Conservation (phyloP, 371 early-diverging fungal genomes). For the Rhizopus sp. region DNA sequence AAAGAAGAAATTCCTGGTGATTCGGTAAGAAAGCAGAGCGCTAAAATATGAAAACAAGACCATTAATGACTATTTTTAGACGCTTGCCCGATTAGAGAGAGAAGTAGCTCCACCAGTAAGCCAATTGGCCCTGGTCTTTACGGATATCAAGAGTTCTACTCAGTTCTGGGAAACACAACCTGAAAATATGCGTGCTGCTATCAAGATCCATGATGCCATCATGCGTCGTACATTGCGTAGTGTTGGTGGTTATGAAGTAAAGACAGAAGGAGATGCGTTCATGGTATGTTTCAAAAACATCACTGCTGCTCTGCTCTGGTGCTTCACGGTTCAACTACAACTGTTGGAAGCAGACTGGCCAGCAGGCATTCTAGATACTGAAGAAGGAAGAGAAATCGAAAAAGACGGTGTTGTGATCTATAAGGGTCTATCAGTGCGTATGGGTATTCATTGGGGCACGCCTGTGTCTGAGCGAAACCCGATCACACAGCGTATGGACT, state of each 20-base stretch:
- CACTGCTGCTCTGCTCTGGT: slow-evolving; percentile 87
- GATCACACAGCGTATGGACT: slow-evolving; percentile 93
- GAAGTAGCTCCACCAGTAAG: slow-evolving; percentile 89
- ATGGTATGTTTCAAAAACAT: slow-evolving; percentile 93
- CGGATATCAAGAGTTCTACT: slow-evolving; percentile 95
- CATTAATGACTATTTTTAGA: slow-evolving; percentile 17
- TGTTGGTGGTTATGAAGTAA: slow-evolving; percentile 96
- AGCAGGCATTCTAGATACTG: slow-evolving; percentile 79
- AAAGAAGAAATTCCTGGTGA: slow-evolving; percentile 57
- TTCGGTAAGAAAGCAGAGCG: slow-evolving; percentile 30
- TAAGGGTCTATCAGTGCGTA: slow-evolving; percentile 88
- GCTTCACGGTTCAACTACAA: slow-evolving; percentile 85
- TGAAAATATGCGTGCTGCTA: slow-evolving; percentile 86
- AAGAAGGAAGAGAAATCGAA: slow-evolving; percentile 79
- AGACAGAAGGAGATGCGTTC: slow-evolving; percentile 97
- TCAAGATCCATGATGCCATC: slow-evolving; percentile 85
- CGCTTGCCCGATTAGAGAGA: slow-evolving; percentile 68
- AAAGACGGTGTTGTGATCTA: slow-evolving; percentile 70
- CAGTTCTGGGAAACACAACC: slow-evolving; percentile 91
- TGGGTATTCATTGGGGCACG: slow-evolving; percentile 95
- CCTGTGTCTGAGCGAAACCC: slow-evolving; percentile 93
- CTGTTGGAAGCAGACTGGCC: slow-evolving; percentile 92
- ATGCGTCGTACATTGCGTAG: slow-evolving; percentile 85
- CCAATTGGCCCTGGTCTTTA: slow-evolving; percentile 88
- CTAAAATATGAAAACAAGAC: not conserved